These are phyloP conservation scores for Musa balbisiana DNA, from an alignment of 202 grass and related monocot species.

Conservation along the genomic window DNA sequence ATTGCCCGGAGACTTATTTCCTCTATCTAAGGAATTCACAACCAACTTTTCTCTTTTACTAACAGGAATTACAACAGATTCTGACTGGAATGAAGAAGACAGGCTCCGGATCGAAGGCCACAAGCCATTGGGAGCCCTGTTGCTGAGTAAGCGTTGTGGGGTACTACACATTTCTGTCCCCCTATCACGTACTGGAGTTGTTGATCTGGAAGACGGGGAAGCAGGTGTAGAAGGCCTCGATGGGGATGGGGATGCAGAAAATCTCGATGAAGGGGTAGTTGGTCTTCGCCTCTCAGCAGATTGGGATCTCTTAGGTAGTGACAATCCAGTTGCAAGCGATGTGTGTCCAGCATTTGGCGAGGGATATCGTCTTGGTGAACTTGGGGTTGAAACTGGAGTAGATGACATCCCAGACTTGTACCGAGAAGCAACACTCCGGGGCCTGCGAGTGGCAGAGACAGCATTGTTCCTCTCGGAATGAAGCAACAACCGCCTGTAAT, in stretches of 20 bases:
- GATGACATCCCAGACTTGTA: slow-evolving; percentile 34
- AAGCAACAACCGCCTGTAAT: background rate
- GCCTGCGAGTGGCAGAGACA: slow-evolving; percentile 21
- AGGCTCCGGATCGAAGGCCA: background rate
- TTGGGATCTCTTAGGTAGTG: slow-evolving; percentile 47
- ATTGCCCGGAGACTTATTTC: slow-evolving; percentile 20
- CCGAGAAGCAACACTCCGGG: slow-evolving; percentile 21
- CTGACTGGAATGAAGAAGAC: background rate
- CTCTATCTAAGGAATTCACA: slow-evolving; percentile 29
- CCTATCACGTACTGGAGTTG: background rate
- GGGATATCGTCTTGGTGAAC: slow-evolving; percentile 39
- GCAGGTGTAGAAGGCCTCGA: slow-evolving; percentile 34
- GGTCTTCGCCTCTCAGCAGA: slow-evolving; percentile 53
- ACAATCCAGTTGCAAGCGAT: slow-evolving; percentile 4
- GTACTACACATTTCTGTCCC: background rate
- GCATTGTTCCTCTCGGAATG: slow-evolving; percentile 24
- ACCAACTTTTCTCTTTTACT: slow-evolving; percentile 29
- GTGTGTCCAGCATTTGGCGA: slow-evolving; percentile 51
- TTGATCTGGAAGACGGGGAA: background rate
- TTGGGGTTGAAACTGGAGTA: slow-evolving; percentile 13
- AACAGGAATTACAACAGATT: background rate
- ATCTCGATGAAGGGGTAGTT: slow-evolving; percentile 34
- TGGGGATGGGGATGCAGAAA: background rate
- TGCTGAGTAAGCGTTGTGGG: background rate
- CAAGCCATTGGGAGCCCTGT: background rate